phyloP scores from a whole-genome alignment of 352 stramenopile species.

The Globisporangium paroecandrum region DNA sequence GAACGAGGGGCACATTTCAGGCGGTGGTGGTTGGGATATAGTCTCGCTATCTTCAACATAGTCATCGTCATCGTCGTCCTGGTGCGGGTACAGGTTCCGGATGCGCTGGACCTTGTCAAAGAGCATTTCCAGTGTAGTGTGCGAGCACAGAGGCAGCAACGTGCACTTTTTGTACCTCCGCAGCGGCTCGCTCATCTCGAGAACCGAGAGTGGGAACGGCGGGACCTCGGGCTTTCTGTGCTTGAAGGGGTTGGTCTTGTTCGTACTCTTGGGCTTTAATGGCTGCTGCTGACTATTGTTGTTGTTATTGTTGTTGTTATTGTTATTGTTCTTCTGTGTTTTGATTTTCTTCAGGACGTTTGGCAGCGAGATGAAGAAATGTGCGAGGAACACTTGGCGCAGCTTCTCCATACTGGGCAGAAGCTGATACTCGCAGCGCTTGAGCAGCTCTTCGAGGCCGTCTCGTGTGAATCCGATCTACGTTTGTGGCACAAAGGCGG shows the following conservation, averaged over 20 bases:
- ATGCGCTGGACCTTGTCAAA: constrained; percentile 38
- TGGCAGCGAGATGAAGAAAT: constrained; percentile 52
- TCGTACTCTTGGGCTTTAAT: not conserved
- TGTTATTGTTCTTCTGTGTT: not conserved
- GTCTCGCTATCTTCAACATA: not conserved
- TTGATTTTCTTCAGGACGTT: constrained; percentile 42
- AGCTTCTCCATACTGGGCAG: constrained; percentile 39
- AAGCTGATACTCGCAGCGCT: constrained; percentile 32
- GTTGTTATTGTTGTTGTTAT: not conserved
- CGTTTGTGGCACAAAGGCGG: not conserved
- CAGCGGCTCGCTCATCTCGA: constrained; percentile 53
- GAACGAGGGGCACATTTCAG: constrained; percentile 53
- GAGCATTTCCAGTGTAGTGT: constrained; percentile 48
- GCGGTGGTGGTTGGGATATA: not conserved
- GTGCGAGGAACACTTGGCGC: constrained; percentile 40
- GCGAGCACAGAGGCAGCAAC: constrained; percentile 54
- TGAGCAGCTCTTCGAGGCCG: constrained; percentile 47
- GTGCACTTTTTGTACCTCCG: constrained; percentile 65
- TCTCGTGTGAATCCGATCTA: constrained; percentile 65
- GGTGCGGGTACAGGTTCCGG: constrained; percentile 44
- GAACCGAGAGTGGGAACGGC: constrained; percentile 54
- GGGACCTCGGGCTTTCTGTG: constrained; percentile 12
- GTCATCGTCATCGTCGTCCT: constrained; percentile 16
- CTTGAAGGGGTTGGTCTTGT: not conserved
- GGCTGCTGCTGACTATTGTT: not conserved